Conservation (phyloP, 2,329 filamentous ascomycete genomes). For the Paraphoma sp. region DNA sequence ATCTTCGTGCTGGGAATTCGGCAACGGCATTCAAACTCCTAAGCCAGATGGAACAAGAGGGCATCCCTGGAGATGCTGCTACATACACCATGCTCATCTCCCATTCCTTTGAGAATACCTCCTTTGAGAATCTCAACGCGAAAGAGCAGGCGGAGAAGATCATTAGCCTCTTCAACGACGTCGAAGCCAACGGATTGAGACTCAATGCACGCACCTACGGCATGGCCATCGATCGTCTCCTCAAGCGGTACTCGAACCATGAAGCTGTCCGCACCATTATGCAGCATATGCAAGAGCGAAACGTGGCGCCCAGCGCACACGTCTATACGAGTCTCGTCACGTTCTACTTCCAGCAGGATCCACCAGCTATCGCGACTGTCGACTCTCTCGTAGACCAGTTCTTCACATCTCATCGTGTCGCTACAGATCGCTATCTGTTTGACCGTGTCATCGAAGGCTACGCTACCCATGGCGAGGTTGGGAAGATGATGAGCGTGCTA, state of each 20-base stretch:
- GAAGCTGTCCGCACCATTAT: slow-evolving; percentile 66
- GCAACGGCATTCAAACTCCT: slow-evolving; percentile 62
- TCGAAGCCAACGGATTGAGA: slow-evolving; percentile 63
- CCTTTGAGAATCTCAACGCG: slow-evolving; percentile 49
- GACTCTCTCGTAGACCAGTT: slow-evolving; percentile 63
- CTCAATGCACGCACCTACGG: slow-evolving; percentile 70
- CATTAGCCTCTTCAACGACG: slow-evolving; percentile 59
- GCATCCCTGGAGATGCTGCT: slow-evolving; percentile 66
- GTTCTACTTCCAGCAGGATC: slow-evolving; percentile 66
- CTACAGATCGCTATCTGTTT: slow-evolving; percentile 67
- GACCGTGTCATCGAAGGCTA: slow-evolving; percentile 74
- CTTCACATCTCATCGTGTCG: slow-evolving; percentile 32
- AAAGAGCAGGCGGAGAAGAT: slow-evolving; percentile 62
- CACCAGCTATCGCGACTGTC: slow-evolving; percentile 67
- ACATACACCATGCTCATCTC: slow-evolving; percentile 79
- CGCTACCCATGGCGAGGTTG: slow-evolving; percentile 60
- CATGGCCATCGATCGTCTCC: slow-evolving; percentile 71
- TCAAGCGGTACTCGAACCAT: slow-evolving; percentile 56
- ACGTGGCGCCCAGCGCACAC: slow-evolving; percentile 64
- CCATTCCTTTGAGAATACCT: slow-evolving; percentile 59
- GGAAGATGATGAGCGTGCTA: slow-evolving; percentile 53
- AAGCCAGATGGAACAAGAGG: slow-evolving; percentile 63
- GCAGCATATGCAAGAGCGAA: slow-evolving; percentile 63
- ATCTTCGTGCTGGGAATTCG: slow-evolving; percentile 59
- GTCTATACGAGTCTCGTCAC: slow-evolving; percentile 78